Base-by-base conservation (phyloP, 495 filamentous ascomycete species). In the Penicillium paradoxum region DNA sequence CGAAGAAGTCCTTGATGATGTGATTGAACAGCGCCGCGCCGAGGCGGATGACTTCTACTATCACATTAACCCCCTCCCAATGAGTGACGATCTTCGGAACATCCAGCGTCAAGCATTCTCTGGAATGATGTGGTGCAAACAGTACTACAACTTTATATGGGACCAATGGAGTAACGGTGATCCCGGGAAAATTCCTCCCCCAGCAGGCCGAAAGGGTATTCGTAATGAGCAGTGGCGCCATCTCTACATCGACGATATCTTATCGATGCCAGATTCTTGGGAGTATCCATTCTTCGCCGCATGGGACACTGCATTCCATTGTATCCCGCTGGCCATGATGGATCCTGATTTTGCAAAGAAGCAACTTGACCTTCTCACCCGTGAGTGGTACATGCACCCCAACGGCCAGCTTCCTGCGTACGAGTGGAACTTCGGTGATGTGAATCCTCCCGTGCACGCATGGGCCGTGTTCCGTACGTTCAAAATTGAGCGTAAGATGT, bases 351-450 rank as follows among this genome's bases (percentile, higher is more conserved):
- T 96, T 56, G 91, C 92, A 15, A 97, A 97, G 80, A 95, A 95
- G 74, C 92, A 97, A 67, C 80, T 97, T 18, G 92, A 97, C 67
- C 73, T 97, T 14, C 87, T 97, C 58, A 97, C 92, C 9, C 79
- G 92, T 53, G 92, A 97, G 73, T 97, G 92, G 92, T 97, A 97
- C 76, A 96, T 96, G 87, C 92, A 97, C 74, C 92, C 92, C 15
- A 97, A 97, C 61, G 92, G 92, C 39, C 92, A 97, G 70, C 75
- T 97, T 42, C 86, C 89, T 22, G 81, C 83, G 6, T 97, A 97
- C 56, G 93, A 97, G 69, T 97, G 92, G 92, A 97, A 97, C 66
- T 97, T 97, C 75, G 84, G 91, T 45, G 92, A 97, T 60, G 92
- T 96, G 49, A 97, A 97, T 63, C 92, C 92, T 7, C 92, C 92